Evolutionary conservation across 495 filamentous ascomycete genomes (phyloP).

Genomic region (Penicillium lividum): DNA sequence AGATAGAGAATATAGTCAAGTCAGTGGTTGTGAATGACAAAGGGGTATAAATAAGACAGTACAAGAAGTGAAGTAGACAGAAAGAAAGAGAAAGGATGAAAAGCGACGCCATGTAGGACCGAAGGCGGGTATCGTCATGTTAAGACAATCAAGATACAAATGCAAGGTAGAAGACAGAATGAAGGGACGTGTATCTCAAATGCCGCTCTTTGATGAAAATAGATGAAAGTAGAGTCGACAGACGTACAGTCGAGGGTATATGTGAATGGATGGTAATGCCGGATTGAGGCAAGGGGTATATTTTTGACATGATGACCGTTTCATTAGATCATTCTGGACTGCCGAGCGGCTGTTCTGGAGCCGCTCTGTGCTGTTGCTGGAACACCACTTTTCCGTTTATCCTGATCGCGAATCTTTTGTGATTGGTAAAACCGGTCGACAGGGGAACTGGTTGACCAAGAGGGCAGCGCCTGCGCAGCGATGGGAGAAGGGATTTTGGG

Average conservation of each 20-base stretch:
- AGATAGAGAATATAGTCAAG: neutral
- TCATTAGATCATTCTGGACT: constrained; percentile 22
- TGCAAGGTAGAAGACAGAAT: constrained; percentile 1
- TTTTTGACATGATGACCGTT: constrained; percentile 1
- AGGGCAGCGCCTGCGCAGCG: constrained; percentile 13
- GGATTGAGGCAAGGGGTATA: neutral
- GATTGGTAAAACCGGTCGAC: constrained; percentile 25
- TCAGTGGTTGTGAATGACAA: constrained; percentile 1
- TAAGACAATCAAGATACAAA: constrained; percentile 7
- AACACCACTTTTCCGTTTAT: constrained; percentile 16
- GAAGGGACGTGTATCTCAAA: constrained; percentile 1
- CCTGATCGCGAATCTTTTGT: constrained; percentile 17
- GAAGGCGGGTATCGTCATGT: constrained; percentile 10
- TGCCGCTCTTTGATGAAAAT: neutral
- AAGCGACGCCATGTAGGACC: constrained; percentile 4
- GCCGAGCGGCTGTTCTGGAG: constrained; percentile 14
- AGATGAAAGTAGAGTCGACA: neutral
- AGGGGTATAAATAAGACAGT: constrained; percentile 16
- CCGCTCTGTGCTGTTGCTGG: neutral
- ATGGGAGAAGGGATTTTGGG: constrained; percentile 56
- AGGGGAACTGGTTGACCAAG: constrained; percentile 3
- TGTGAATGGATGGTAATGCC: neutral
- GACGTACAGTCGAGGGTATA: constrained; percentile 9
- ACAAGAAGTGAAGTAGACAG: constrained; percentile 7
- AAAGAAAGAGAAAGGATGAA: neutral